phyloP scores from a whole-genome alignment of 148 eudicot genomes.

The Rhododendron ovatum region DNA sequence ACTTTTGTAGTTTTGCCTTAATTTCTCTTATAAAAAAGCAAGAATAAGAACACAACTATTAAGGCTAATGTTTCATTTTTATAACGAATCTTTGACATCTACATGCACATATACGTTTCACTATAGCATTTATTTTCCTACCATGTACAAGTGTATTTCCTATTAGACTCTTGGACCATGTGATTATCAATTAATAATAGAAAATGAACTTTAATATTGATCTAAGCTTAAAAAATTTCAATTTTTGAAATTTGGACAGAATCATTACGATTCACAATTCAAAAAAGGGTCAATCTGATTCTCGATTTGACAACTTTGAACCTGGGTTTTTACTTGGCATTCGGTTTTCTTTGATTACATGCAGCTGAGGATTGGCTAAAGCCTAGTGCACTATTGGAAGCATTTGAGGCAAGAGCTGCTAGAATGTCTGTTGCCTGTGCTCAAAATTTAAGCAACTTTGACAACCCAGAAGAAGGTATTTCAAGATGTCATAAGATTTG shows the following conservation, averaged over 20 bases:
- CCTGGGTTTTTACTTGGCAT: not conserved
- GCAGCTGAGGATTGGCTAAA: conserved; percentile 96
- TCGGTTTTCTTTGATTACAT: conserved; percentile 16
- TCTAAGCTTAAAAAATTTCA: too few species aligned
- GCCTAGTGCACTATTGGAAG: conserved; percentile 60
- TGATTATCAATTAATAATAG: too few species aligned
- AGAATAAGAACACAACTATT: too few species aligned
- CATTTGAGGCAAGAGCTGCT: conserved; percentile 85
- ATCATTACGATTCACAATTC: not conserved
- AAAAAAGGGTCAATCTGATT: not conserved
- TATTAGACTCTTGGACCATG: too few species aligned
- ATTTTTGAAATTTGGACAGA: not conserved
- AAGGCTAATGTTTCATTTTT: too few species aligned
- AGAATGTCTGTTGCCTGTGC: conserved; percentile 86
- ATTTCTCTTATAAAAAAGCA: too few species aligned
- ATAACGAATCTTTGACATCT: too few species aligned
- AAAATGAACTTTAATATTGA: too few species aligned
- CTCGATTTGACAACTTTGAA: not conserved
- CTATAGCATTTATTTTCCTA: too few species aligned
- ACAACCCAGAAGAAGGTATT: conserved; percentile 79
- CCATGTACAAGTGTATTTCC: too few species aligned
- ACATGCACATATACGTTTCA: too few species aligned
- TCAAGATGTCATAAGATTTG: not conserved
- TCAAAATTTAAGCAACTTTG: conserved; percentile 54
- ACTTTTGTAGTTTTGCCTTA: too few species aligned